Evolutionary conservation across 2,329 filamentous ascomycete species (phyloP), one percentile per base, ranked within the genome.

Genomic region (Botrytis cinerea): DNA sequence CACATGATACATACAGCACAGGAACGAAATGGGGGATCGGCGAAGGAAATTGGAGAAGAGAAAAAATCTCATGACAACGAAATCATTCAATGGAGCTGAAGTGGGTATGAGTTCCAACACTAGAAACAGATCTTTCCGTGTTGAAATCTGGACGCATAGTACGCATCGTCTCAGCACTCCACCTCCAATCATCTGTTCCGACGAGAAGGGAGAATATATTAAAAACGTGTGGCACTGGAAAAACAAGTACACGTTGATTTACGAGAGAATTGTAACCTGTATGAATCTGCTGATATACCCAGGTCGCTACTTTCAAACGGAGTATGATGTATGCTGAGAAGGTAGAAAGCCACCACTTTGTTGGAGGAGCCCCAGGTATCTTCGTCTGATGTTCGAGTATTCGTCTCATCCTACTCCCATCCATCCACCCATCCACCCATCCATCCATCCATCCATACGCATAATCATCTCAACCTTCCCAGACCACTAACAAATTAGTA

Each of bases 21-120:
- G n/a, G 22, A 38, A 28, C 46, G 35, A 54, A 67, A 54, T 54
- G 35, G 46, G 46, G 32, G 64, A 68, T 68, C 64, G 46, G 46
- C 64, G 4, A 16, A 51, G 64, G 46, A 28, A 68, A 54, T 40
- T 28, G 25, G 46, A 43, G 62, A 8, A 22, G n/a, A 12, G 20
- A 4, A 63, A 38, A 51, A 40, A 28, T 12, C 46, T 54, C 64
- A 40, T 68, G 64, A 54, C 35, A 43, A 46, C 54, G 64, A 54
- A 68, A 67, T 28, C 64, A 43, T 63, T 12, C 4, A 14, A 40
- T 54, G 46, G 64, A 68, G 46, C 64, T 40, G 46, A 68, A 68
- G 64, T 54, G 64, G 64, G 54, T 40, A 54, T 67, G 35, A 22
- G 3, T n/a, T 40, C 46, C 46, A 67, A 20, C 22, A 28, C 64